Evolutionary conservation across 2,329 filamentous ascomycete genomes (phyloP), one percentile per base, ranked within the genome.

Genomic region (Trichophyton rubrum): DNA sequence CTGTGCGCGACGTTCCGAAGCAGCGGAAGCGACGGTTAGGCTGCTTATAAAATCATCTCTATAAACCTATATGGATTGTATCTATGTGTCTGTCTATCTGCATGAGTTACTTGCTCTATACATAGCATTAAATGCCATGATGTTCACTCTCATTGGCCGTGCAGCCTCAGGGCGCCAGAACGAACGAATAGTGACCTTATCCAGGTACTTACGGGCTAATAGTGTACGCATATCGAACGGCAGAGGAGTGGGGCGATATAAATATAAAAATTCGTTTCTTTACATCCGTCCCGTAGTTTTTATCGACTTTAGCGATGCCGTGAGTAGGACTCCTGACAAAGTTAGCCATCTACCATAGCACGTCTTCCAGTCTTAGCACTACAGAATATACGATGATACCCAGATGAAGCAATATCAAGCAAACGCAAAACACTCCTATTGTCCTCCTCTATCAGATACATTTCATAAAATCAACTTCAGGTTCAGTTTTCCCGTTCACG

Each of bases 1-100:
- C 79, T 99, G 40, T 99, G 93, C 72, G 91, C 92, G 20, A 90
- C 90, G 0, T 99, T 99, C 77, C 85, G 90, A 68, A 97, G 91
- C 81, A 95, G 86, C 69, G 93, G 93, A 3, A 95, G 88, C 27
- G 91, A 96, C 68, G 88, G 86, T 68, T 92, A 81, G 76, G 35
- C 20, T 33, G 6, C 33, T 30, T 30, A 30, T 30, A 30, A 30
- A 30, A 6, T 30, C 27, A 2, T 30, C 27, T 30, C 27, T 30
- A 7, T 30, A 30, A 30, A 38, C 33, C 13, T 38, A 13, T 38
- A 13, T 13, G 11, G 40, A n/a, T 15, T 17, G 15, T 17, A n/a
- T 17, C 24, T 24, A 9, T n/a, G 22, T 49, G 41, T 15, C 57
- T 20, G n/a, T 27, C 55, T 38, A 30, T 35, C 40, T 43, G 30